A percentile compares a stretch with the other conserved stretches of the same genome.
phyloP scores from a whole-genome alignment of 2,329 filamentous ascomycete genomes.

The Curvularia sp. region DNA sequence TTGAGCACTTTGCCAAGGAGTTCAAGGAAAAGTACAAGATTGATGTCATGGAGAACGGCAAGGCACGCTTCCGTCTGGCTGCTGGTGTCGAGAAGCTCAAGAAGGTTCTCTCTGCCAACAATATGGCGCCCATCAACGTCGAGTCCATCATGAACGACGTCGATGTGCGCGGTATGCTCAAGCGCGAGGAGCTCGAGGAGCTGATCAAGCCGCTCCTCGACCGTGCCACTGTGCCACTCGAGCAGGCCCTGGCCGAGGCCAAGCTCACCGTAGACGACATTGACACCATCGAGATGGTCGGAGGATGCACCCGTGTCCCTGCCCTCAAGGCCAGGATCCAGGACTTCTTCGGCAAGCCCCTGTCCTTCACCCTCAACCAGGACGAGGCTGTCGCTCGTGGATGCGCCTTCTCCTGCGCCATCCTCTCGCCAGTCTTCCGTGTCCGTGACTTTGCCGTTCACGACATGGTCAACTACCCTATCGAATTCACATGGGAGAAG shows the following conservation, averaged over 20 bases:
- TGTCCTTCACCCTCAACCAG: conserved; percentile 97
- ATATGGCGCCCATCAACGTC: conserved; percentile 89
- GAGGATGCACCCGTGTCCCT: conserved; percentile 92
- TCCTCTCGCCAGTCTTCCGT: conserved; percentile 95
- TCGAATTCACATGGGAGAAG: conserved; percentile 99
- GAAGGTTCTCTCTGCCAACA: conserved; percentile 97
- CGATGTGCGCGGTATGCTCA: conserved; percentile 87
- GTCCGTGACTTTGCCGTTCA: conserved; percentile 97
- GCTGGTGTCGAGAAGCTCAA: conserved; percentile 96
- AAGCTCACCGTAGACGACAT: conserved; percentile 92
- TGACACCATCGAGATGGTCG: conserved; percentile 90
- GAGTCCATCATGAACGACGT: conserved; percentile 99
- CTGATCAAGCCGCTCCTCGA: conserved; percentile 84
- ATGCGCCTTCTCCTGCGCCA: conserved; percentile 96
- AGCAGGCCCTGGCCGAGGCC: conserved; percentile 92
- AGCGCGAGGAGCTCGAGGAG: conserved; percentile 91
- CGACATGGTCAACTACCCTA: conserved; percentile 97
- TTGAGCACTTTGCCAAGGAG: conserved; percentile 93
- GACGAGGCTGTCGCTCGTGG: conserved; percentile 96
- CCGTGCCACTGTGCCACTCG: conserved; percentile 75
- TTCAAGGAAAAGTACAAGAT: conserved; percentile 99
- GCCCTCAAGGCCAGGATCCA: conserved; percentile 89
- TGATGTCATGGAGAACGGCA: conserved; percentile 88
- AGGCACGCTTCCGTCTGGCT: conserved; percentile 85
- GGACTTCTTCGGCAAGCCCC: conserved; percentile 85